Evolutionary conservation across 768 basidiomycete genomes (phyloP).

Genomic region (Boletus reticuloceps): DNA sequence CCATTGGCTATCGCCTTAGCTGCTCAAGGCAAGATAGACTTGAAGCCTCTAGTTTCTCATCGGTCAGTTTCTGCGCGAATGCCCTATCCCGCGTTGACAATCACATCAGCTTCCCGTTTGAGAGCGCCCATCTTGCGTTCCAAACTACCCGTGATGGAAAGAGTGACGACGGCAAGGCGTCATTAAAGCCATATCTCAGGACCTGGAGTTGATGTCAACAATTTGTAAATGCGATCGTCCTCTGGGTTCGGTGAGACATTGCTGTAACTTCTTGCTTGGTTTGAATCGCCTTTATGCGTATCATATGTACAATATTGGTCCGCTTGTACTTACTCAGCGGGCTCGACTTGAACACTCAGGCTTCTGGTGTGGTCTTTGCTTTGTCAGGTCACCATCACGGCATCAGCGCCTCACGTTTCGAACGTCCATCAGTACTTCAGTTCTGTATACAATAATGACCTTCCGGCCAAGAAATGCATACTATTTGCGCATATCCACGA

Average conservation of each 20-base stretch:
- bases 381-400: too few species aligned
- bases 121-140: conserved; percentile 79
- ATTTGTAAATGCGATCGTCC: conserved; percentile 25
- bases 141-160: conserved; percentile 75
- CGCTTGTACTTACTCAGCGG: too few species aligned
- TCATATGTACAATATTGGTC: background rate
- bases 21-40: conserved; percentile 75
- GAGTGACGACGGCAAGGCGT: conserved; percentile 83
- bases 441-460: conserved; percentile 40
- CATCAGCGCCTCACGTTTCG: too few species aligned
- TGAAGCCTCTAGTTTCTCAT: conserved; percentile 89
- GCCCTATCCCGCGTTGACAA: background rate
- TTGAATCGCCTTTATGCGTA: background rate
- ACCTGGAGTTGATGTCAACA: conserved; percentile 54
- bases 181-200: conserved; percentile 91
- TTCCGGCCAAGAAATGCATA: conserved; percentile 75
- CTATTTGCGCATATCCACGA: conserved; percentile 78
- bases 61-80: conserved; percentile 42
- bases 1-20: conserved; percentile 82
- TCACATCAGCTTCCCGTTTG: conserved; percentile 61
- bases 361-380: too few species aligned
- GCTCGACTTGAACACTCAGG: too few species aligned
- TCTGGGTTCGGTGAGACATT: background rate
- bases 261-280: too few species aligned
- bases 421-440: too few species aligned